These are phyloP conservation scores for Plasmodium berghei DNA, from an alignment of 169 alveolate genomes.

Conservation along the genomic window DNA sequence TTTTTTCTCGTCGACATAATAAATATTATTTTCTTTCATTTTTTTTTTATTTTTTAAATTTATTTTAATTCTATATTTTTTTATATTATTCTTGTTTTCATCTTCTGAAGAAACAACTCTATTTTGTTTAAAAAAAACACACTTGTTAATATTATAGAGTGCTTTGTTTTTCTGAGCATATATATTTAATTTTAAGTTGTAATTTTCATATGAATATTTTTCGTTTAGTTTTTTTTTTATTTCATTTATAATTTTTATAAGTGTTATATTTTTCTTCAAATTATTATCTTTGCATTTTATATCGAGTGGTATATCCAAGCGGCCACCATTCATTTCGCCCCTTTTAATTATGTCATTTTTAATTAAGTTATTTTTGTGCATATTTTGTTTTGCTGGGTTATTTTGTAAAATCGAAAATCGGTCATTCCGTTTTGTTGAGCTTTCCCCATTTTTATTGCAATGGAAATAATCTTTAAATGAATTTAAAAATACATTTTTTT, in stretches of 20 bases:
- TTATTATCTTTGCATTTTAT: background rate
- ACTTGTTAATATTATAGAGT: conserved; percentile 26
- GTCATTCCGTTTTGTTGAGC: background rate
- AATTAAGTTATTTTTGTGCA: background rate
- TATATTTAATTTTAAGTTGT: conserved; percentile 28
- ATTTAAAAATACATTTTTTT: conserved; percentile 39
- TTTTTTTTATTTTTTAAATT: background rate
- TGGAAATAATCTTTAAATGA: conserved; percentile 36
- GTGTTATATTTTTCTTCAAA: conserved; percentile 3
- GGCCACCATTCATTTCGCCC: background rate
- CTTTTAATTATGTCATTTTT: background rate
- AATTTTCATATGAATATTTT: conserved; percentile 17
- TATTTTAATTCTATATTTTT: background rate
- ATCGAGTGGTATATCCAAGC: background rate
- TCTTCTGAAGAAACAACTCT: background rate
- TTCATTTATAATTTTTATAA: conserved; percentile 43
- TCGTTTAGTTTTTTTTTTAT: conserved; percentile 43
- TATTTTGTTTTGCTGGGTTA: background rate
- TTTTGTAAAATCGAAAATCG: background rate
- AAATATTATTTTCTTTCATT: background rate
- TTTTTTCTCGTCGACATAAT: background rate
- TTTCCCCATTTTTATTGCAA: conserved; percentile 3
- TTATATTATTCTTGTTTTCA: background rate
- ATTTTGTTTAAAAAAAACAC: conserved; percentile 8
- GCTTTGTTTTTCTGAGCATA: conserved; percentile 28